Evolutionary conservation across 179 eudicot species (phyloP).

Genomic region (Drosera spatulata): DNA sequence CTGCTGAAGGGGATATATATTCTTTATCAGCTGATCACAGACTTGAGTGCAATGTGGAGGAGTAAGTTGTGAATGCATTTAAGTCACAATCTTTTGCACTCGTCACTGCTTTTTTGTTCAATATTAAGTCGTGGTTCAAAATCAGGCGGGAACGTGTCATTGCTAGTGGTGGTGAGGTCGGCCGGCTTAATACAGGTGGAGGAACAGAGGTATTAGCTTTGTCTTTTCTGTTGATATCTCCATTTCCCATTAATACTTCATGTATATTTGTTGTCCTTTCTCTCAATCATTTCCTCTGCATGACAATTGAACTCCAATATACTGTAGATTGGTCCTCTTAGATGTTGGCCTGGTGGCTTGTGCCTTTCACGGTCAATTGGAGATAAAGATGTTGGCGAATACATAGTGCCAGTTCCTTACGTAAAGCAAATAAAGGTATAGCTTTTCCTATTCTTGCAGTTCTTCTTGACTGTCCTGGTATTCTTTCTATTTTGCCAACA

Average conservation of each 20-base stretch:
- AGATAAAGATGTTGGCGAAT: slow-evolving; percentile 90
- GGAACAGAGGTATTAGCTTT: slow-evolving; percentile 45
- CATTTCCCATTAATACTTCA: not conserved
- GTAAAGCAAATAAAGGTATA: slow-evolving; percentile 88
- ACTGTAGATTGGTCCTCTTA: slow-evolving; percentile 71
- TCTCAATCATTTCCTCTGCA: not conserved
- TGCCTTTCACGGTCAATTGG: slow-evolving; percentile 92
- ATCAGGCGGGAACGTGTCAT: slow-evolving; percentile 68
- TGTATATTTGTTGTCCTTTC: not conserved
- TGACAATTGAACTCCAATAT: not conserved
- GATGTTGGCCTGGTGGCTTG: slow-evolving; percentile 97
- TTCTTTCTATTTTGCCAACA: not conserved
- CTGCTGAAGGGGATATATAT: slow-evolving; percentile 52
- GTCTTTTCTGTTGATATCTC: not conserved
- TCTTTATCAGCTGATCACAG: slow-evolving; percentile 73
- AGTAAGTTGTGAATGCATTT: slow-evolving; percentile 26
- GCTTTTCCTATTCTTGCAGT: not conserved
- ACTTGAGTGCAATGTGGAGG: slow-evolving; percentile 74
- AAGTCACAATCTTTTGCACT: not conserved
- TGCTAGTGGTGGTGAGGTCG: slow-evolving; percentile 92
- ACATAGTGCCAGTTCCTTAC: slow-evolving; percentile 70
- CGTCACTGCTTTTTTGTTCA: slow-evolving; percentile 1
- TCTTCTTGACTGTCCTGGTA: not conserved
- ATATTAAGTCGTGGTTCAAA: slow-evolving; percentile 4
- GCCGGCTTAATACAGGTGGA: slow-evolving; percentile 61